A percentile compares a stretch with the other conserved stretches of the same genome.
Evolutionary conservation across 768 basidiomycete genomes (phyloP).

Genomic region (Termitomyces sp.): DNA sequence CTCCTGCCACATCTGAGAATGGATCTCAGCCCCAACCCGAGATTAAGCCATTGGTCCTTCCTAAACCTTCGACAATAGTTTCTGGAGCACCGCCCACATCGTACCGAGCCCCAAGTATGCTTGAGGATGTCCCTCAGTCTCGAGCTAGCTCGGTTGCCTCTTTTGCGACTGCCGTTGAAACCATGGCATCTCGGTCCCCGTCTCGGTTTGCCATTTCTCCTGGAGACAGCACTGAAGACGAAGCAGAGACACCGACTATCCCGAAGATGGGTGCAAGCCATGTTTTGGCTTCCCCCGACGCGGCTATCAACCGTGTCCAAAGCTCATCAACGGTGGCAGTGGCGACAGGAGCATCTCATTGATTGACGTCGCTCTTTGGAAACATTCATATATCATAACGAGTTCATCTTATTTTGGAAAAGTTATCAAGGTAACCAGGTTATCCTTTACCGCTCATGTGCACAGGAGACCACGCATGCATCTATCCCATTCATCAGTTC

Average conservation of each 20-base stretch:
- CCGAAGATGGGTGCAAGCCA: slow-evolving; percentile 9
- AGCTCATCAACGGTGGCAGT: neutral
- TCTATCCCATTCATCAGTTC: neutral
- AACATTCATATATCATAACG: neutral
- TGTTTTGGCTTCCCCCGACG: slow-evolving; percentile 4
- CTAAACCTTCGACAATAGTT: slow-evolving; percentile 4
- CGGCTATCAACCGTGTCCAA: neutral
- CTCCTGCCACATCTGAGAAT: neutral
- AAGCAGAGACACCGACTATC: slow-evolving; percentile 8
- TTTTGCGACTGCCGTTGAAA: slow-evolving; percentile 31
- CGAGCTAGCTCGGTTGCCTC: slow-evolving; percentile 25
- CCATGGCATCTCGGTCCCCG: slow-evolving; percentile 16
- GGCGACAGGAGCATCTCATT: neutral
- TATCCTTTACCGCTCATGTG: neutral
- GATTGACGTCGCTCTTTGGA: neutral
- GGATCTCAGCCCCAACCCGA: neutral
- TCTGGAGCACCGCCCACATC: slow-evolving; percentile 6
- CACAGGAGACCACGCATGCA: neutral
- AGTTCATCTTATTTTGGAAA: neutral
- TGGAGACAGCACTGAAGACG: slow-evolving; percentile 5
- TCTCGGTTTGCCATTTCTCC: neutral
- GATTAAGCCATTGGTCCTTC: neutral
- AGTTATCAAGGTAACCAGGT: neutral
- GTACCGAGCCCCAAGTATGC: slow-evolving; percentile 8
- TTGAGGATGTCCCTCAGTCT: slow-evolving; percentile 8